phyloP scores from a whole-genome alignment of 148 eudicot genomes.

The Arbutus unedo region DNA sequence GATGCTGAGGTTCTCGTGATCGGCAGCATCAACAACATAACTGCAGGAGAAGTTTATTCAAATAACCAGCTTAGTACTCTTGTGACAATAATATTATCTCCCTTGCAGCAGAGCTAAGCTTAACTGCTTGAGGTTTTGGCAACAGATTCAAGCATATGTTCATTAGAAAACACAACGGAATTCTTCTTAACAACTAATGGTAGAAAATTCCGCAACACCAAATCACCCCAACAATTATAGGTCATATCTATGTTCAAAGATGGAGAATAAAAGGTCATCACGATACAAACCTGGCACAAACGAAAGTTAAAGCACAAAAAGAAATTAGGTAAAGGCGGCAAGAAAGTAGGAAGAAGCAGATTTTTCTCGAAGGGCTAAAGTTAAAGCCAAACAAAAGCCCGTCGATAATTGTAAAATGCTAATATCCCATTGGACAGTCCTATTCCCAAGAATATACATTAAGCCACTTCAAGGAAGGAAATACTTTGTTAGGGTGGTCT shows the following conservation, averaged over 20 bases:
- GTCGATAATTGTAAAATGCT: not conserved
- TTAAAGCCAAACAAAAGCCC: not conserved
- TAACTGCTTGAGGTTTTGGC: not conserved
- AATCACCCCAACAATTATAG: not conserved
- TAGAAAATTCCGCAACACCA: not conserved
- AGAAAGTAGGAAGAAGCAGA: not conserved
- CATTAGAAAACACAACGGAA: not conserved
- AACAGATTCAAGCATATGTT: not conserved
- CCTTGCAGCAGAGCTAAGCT: not conserved
- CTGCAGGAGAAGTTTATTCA: conserved; percentile 38
- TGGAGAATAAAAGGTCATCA: not conserved
- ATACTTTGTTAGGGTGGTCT: not conserved
- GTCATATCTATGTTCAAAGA: not conserved
- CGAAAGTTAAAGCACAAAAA: not conserved
- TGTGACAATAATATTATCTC: not conserved
- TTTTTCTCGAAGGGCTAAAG: not conserved
- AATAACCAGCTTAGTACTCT: conserved; percentile 7
- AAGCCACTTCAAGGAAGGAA: not conserved
- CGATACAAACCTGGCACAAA: conserved; percentile 5
- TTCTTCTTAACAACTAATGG: conserved; percentile 5
- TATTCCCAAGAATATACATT: not conserved
- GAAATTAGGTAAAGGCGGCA: not conserved
- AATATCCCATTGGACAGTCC: not conserved
- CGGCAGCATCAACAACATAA: conserved; percentile 97
- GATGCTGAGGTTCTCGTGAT: conserved; percentile 80